A percentile compares a stretch with the other conserved stretches of the same genome.
These are phyloP conservation scores for Spergularia marina DNA, from an alignment of 148 eudicot genomes.

Conservation along the genomic window DNA sequence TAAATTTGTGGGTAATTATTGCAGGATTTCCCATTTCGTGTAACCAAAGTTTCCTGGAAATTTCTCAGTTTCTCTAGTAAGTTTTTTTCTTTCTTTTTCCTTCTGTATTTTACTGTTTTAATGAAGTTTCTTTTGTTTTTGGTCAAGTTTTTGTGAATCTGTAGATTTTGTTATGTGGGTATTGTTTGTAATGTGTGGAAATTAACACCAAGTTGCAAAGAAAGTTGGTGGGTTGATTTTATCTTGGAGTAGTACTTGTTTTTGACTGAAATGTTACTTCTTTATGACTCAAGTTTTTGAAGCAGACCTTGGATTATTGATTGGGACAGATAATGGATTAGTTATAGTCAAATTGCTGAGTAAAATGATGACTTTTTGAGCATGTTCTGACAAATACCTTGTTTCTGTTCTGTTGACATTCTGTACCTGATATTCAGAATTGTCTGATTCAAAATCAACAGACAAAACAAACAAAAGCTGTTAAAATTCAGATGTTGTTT, in stretches of 20 bases:
- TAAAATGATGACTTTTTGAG: neutral
- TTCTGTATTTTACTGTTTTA: neutral
- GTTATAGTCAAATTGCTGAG: neutral
- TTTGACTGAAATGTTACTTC: neutral
- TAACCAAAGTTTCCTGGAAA: constrained; percentile 12
- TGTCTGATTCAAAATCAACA: too few species aligned
- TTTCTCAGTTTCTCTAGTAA: constrained; percentile 16
- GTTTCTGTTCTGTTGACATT: neutral
- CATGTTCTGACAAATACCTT: neutral
- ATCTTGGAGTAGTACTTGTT: neutral
- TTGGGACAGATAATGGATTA: constrained; percentile 8
- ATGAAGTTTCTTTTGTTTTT: neutral
- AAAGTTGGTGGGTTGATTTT: neutral
- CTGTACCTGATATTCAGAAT: neutral
- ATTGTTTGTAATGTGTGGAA: neutral
- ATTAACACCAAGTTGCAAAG: neutral
- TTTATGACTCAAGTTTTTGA: neutral
- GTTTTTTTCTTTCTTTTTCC: neutral
- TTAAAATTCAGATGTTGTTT: neutral
- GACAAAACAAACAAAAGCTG: neutral
- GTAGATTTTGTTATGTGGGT: neutral
- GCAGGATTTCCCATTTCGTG: constrained; percentile 9
- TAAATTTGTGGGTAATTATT: neutral
- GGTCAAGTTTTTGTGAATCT: neutral
- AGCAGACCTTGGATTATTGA: constrained; percentile 15